Base-by-base conservation (phyloP, 176 grass and related monocot species). In the Canna indica region DNA sequence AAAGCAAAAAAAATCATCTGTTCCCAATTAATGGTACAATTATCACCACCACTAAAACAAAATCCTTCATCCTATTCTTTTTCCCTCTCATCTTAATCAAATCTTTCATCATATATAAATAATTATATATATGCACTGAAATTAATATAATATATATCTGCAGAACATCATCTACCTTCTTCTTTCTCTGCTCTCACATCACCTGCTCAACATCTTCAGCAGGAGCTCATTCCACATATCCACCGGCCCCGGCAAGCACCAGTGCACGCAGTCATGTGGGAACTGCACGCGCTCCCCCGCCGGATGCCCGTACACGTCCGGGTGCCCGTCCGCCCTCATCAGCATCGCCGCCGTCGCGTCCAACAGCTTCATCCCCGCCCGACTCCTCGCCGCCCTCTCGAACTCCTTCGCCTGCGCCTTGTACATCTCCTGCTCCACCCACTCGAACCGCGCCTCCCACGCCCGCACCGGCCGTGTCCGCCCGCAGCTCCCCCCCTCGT, bases 221-320 rank as follows among this genome's bases (percentile, higher is more conserved):
- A 86, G 65, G 45, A 87, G 62, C 58, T 87, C 81, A 78, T 68
- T 84, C 88, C 88, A 90, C 47, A 79, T 14, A 70, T 87, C 88
- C 12, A 90, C 41, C 25, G 88, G 84, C 33, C 88, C 88, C 3
- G 84, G 88, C 75, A 90, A 61, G 78, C 88, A 90, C 88, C 88
- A 90, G 32, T 90, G 88, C 24, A 90, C 75, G 81, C 88, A 87
- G 34, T 90, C 88, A 61, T 81, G 76, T 18, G 64, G 45, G 75
- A 84, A 67, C 30, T 5, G 54, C 35, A 90, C 83, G 45, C 68
- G 83, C 47, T 85, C 62, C 35, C 76, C 78, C 29, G 75, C 60
- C 71, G 10, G 75, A 62, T 90, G 88, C 4, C 74, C 74, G 60
- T 67, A 67, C 30, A 45, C 36, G 45, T 62, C 64, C 61, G 74